Evolutionary conservation across 805 yeast genomes (phyloP).

Genomic region (Lipomyces sp.): DNA sequence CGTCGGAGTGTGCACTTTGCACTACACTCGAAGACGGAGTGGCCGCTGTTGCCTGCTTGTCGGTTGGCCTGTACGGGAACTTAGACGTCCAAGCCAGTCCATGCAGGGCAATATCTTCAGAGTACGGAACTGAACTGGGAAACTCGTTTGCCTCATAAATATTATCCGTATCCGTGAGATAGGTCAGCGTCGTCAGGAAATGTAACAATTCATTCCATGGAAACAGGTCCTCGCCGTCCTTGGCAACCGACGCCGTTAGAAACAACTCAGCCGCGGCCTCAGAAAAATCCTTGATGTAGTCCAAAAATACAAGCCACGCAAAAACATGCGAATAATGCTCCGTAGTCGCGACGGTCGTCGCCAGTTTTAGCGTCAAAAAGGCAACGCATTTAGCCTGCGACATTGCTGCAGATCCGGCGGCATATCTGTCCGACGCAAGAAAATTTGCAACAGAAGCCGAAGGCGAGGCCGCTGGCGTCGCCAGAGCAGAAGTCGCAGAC

Average conservation of each 20-base stretch:
- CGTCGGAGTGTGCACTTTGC: neutral
- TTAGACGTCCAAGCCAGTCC: constrained; percentile 15
- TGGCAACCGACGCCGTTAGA: neutral
- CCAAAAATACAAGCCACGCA: constrained; percentile 26
- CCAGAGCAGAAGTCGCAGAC: neutral
- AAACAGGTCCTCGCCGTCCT: constrained; percentile 1
- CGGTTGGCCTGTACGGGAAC: constrained; percentile 3
- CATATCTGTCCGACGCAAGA: constrained; percentile 5
- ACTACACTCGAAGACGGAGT: neutral
- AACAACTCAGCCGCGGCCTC: constrained; percentile 9
- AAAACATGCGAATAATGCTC: constrained; percentile 25
- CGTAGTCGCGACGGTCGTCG: constrained; percentile 15
- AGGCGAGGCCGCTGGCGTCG: neutral
- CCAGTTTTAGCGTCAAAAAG: constrained; percentile 15
- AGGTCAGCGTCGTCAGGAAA: constrained; percentile 16
- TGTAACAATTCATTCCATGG: constrained; percentile 25
- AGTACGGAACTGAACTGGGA: constrained; percentile 5
- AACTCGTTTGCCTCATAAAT: constrained; percentile 3
- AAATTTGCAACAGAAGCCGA: neutral
- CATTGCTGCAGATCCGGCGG: constrained; percentile 3
- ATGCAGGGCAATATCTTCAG: constrained; percentile 18
- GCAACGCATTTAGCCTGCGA: constrained; percentile 10
- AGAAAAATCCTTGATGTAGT: constrained; percentile 12
- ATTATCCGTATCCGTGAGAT: constrained; percentile 17
- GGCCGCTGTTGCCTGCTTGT: neutral